phyloP scores from a whole-genome alignment of 192 early-diverging fungal species.

The Coemansia sp. region DNA sequence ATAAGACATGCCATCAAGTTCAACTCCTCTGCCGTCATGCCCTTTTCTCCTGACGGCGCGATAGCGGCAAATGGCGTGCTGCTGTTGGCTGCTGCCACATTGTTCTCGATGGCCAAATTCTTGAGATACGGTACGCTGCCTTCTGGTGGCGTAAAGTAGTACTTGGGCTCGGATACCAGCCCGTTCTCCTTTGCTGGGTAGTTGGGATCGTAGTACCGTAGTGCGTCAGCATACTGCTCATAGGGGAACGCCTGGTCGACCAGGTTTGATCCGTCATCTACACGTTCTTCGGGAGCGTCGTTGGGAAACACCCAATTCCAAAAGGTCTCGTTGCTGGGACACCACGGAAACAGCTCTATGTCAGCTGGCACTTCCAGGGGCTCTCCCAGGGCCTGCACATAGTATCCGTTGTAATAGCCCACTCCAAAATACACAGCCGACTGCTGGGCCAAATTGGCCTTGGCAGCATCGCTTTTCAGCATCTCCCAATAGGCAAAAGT shows the following conservation, averaged over 20 bases:
- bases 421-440: conserved; percentile 26
- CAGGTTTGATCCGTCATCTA: conserved; percentile 3
- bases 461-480: conserved; percentile 3
- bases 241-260: conserved; percentile 21
- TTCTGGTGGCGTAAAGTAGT: conserved; percentile 30
- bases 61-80: conserved; percentile 27
- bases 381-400: conserved; percentile 42
- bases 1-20: conserved; percentile 39
- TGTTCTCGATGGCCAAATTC: conserved; percentile 12
- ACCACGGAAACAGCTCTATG: conserved; percentile 17
- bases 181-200: conserved; percentile 18
- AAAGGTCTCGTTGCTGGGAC: conserved; percentile 45
- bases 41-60: conserved; percentile 20
- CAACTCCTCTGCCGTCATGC: conserved; percentile 39
- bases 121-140: conserved; percentile 36
- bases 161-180: conserved; percentile 13
- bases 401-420: conserved; percentile 26
- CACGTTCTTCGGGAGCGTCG: background rate
- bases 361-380: conserved; percentile 10
- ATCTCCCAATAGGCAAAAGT: conserved; percentile 45
- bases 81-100: conserved; percentile 18
- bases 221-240: conserved; percentile 8
- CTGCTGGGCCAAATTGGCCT: conserved; percentile 10
- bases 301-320: conserved; percentile 45
- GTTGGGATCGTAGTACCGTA: background rate